Conservation (phyloP, 257 asterid genomes). For the Buddleja alternifolia region DNA sequence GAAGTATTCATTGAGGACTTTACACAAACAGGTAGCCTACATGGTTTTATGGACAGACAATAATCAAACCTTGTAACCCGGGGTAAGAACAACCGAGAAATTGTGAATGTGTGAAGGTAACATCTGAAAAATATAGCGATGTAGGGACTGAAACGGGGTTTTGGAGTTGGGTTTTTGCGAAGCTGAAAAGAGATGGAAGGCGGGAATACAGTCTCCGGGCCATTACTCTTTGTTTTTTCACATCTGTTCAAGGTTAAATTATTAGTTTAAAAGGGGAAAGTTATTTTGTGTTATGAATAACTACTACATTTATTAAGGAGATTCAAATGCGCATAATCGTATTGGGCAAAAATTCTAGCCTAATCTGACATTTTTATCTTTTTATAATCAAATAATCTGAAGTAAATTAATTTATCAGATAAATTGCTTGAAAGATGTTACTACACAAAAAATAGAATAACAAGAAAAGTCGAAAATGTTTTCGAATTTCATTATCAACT, state of each 20-base stretch:
- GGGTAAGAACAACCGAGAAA: slow-evolving; percentile 27
- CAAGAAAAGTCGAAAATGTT: too few relatives aligned
- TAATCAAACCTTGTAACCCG: slow-evolving; percentile 41
- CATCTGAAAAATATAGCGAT: slow-evolving; percentile 18
- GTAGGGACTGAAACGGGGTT: slow-evolving; percentile 8
- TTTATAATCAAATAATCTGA: too few relatives aligned
- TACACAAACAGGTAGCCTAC: slow-evolving; percentile 41
- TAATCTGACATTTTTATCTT: too few relatives aligned
- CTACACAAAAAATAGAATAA: too few relatives aligned
- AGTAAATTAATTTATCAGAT: too few relatives aligned
- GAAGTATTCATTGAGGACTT: slow-evolving; percentile 1
- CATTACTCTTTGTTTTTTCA: slow-evolving; percentile 22
- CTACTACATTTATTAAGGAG: too few relatives aligned
- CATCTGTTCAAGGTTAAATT: neutral
- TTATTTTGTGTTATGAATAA: too few relatives aligned
- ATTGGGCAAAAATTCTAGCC: too few relatives aligned
- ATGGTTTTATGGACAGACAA: neutral
- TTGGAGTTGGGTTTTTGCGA: slow-evolving; percentile 30
- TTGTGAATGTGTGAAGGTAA: slow-evolving; percentile 11
- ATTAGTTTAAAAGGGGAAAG: neutral
- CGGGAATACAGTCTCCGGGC: slow-evolving; percentile 41
- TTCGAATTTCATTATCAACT: too few relatives aligned
- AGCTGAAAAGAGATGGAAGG: slow-evolving; percentile 30
- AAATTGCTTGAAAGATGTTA: too few relatives aligned
- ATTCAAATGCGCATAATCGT: too few relatives aligned